Percentiles rank a stretch among this genome's conserved stretches.
These are phyloP conservation scores for Mrakia blollopis DNA, from an alignment of 768 basidiomycete species.

Conservation along the genomic window DNA sequence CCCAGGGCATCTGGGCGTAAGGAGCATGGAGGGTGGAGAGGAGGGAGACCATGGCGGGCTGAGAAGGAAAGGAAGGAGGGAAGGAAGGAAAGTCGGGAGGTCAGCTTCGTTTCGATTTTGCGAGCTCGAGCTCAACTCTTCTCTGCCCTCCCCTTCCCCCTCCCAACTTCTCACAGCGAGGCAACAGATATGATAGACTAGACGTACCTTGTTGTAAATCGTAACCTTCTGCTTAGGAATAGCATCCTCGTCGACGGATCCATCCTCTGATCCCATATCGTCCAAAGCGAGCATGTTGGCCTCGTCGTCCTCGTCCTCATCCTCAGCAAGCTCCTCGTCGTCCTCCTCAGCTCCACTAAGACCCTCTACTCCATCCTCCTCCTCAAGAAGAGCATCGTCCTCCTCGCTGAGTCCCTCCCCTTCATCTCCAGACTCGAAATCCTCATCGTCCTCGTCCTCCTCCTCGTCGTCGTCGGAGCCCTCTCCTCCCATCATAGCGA, in stretches of 20 bases:
- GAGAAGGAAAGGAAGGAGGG: conserved; percentile 35
- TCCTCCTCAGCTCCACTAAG: conserved; percentile 1
- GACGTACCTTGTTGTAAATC: conserved; percentile 59
- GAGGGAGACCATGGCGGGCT: conserved; percentile 40
- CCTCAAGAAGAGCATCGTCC: conserved; percentile 21
- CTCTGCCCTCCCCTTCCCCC: neutral
- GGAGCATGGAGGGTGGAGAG: conserved; percentile 24
- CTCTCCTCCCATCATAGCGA: conserved; percentile 23
- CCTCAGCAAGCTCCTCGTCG: conserved; percentile 25
- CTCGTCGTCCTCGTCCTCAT: conserved; percentile 36
- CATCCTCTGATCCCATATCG: conserved; percentile 53
- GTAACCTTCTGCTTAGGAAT: conserved; percentile 77
- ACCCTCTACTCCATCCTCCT: neutral
- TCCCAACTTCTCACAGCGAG: no score
- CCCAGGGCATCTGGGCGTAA: conserved; percentile 34
- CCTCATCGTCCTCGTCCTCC: conserved; percentile 31
- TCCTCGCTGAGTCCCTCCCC: conserved; percentile 27
- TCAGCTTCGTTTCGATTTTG: conserved; percentile 17
- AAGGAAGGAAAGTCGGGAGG: conserved; percentile 52
- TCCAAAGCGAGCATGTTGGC: conserved; percentile 57
- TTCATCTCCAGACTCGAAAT: conserved; percentile 20
- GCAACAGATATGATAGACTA: neutral
- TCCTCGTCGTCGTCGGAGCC: conserved; percentile 23
- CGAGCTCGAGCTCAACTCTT: neutral
- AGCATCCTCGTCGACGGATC: conserved; percentile 63